phyloP scores from a whole-genome alignment of 495 filamentous ascomycete species.

The Aspergillus ellipticus region DNA sequence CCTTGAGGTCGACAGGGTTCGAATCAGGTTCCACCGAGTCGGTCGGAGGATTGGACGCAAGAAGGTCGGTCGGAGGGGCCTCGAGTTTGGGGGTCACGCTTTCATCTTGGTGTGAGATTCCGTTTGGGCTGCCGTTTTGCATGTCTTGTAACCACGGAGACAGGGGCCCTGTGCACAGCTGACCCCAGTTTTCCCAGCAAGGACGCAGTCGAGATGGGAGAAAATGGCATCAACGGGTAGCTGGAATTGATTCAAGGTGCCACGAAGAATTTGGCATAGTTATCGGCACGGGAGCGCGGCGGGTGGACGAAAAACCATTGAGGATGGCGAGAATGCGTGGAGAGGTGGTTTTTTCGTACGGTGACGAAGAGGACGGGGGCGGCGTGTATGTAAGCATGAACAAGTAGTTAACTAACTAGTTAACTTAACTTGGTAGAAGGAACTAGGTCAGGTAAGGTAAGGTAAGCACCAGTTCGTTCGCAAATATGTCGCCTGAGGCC shows the following conservation, averaged over 20 bases:
- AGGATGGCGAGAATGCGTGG: conserved; percentile 35
- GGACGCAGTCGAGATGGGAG: conserved; percentile 54
- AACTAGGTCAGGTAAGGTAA: too few relatives aligned
- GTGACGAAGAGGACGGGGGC: conserved; percentile 21
- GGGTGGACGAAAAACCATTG: conserved; percentile 34
- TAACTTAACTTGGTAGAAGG: not conserved
- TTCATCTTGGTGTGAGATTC: conserved; percentile 46
- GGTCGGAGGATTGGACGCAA: conserved; percentile 21
- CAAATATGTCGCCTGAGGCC: conserved; percentile 21
- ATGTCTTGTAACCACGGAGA: conserved; percentile 53
- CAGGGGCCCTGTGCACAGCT: conserved; percentile 44
- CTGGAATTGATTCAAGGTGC: conserved; percentile 44
- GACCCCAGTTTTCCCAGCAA: conserved; percentile 67
- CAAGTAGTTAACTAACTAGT: too few relatives aligned
- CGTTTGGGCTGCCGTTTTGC: conserved; percentile 54
- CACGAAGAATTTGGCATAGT: conserved; percentile 62
- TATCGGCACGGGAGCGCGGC: conserved; percentile 41
- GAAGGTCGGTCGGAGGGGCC: conserved; percentile 22
- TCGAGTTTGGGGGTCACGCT: conserved; percentile 36
- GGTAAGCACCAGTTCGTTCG: too few relatives aligned
- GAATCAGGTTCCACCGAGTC: conserved; percentile 28
- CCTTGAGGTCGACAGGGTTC: conserved; percentile 29
- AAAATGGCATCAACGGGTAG: conserved; percentile 66
- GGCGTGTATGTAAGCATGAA: conserved; percentile 33
- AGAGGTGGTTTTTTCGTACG: conserved; percentile 44